Percentiles rank a stretch among this genome's conserved stretches.
phyloP scores from a whole-genome alignment of 768 basidiomycete genomes.

The Agrocybe chaxingu region DNA sequence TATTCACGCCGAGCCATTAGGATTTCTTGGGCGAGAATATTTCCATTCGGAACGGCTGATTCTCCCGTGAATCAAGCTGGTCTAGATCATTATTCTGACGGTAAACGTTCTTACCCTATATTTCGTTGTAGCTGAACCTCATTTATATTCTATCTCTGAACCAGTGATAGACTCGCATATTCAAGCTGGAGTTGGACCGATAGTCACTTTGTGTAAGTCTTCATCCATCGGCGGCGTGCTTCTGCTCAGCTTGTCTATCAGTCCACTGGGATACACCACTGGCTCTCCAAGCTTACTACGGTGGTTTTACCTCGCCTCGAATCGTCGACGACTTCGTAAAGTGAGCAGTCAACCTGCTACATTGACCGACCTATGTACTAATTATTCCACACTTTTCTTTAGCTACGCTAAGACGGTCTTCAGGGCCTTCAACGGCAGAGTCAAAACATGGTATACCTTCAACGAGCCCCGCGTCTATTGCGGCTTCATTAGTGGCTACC shows the following conservation, averaged over 20 bases:
- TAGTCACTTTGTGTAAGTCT: constrained; percentile 45
- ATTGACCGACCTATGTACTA: neutral
- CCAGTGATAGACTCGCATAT: constrained; percentile 45
- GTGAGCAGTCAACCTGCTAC: constrained; percentile 19
- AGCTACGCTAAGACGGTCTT: constrained; percentile 51
- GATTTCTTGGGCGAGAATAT: constrained; percentile 49
- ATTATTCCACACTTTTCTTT: neutral
- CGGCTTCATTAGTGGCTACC: constrained; percentile 31
- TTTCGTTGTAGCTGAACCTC: neutral
- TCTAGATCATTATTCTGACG: constrained; percentile 41
- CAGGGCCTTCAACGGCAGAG: constrained; percentile 42
- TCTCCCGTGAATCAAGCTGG: constrained; percentile 48
- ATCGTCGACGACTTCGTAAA: constrained; percentile 47
- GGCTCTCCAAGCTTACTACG: constrained; percentile 45
- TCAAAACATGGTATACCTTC: constrained; percentile 54
- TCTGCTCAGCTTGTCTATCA: constrained; percentile 11
- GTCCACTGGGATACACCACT: constrained; percentile 51
- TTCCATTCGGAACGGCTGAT: constrained; percentile 45
- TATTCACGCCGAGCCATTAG: constrained; percentile 17
- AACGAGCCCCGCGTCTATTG: constrained; percentile 49
- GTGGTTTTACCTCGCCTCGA: constrained; percentile 42
- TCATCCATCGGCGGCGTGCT: neutral
- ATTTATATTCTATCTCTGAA: neutral
- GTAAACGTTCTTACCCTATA: constrained; percentile 18
- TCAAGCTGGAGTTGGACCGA: constrained; percentile 38